Evolutionary conservation across 2,329 filamentous ascomycete species (phyloP), one percentile per base, ranked within the genome.

Genomic region (Sporothrix luriei): DNA sequence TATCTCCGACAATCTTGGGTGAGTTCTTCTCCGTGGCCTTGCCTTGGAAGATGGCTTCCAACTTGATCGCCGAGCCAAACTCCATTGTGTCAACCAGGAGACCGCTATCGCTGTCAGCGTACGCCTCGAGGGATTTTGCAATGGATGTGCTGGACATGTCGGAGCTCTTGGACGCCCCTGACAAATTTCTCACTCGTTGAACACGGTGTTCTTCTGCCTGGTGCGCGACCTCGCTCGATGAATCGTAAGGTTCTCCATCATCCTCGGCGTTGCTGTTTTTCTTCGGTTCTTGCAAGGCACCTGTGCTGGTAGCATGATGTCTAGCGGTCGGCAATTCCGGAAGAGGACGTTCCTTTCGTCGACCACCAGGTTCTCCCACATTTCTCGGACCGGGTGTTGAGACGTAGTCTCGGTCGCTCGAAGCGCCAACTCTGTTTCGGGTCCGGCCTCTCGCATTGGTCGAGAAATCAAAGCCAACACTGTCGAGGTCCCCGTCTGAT

Each of bases 401-500:
- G 11, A 40, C 19, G 10, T 24, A 43, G 33, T 40, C 64, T 24
- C 29, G 26, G 6, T n/a, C 26, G 26, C 3, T 52, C 48, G n/a
- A 5, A 16, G 40, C 2, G 5, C 33, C 46, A 6, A 11, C 10
- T 38, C 10, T 16, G 9, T 6, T 26, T 43, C 5, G 2, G 46
- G 24, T n/a, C 5, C 40, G 38, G 13, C 57, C 38, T 4, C 21
- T 46, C 4, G 29, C 7, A 24, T 16, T 24, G 14, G 14, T 21
- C 9, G 51, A 43, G 33, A 46, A 46, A 29, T 67, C 64, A 26
- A 54, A 54, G n/a, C 33, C 64, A 16, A 2, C 19, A 21, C 94
- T 87, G 40, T 94, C 79, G 0, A 91, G 92, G 75, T 91, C 86
- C 86, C 85, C 0, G 89, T 88, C 9, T 92, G 13, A 71, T 69